A percentile compares a stretch with the other conserved stretches of the same genome.
Evolutionary conservation across 495 filamentous ascomycete species (phyloP).

Genomic region (Talaromyces nanjingensis): DNA sequence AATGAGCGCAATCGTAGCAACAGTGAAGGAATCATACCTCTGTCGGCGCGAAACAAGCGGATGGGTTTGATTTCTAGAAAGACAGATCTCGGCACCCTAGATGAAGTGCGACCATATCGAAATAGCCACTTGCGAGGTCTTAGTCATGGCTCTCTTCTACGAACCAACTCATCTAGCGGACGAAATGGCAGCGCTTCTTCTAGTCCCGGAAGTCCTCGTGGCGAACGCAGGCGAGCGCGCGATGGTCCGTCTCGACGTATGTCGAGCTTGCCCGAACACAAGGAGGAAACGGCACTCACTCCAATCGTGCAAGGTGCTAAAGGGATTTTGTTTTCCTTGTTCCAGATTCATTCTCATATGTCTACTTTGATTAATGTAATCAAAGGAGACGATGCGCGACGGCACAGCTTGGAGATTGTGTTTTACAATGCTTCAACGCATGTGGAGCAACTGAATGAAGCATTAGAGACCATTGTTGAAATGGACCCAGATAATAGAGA

Average conservation of each 20-base stretch:
- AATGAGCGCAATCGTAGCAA: conserved; percentile 86
- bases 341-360: conserved; percentile 71
- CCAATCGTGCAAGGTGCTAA: conserved; percentile 73
- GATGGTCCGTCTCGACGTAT: conserved; percentile 64
- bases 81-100: conserved; percentile 64
- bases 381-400: conserved; percentile 56
- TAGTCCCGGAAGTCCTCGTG: conserved; percentile 50
- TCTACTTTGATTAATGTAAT: conserved; percentile 65
- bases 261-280: conserved; percentile 77
- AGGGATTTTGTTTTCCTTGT: conserved; percentile 79
- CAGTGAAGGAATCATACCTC: conserved; percentile 72
- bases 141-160: conserved; percentile 72
- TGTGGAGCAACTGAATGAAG: conserved; percentile 66
- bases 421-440: conserved; percentile 71
- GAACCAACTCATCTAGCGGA: conserved; percentile 40
- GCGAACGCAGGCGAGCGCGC: conserved; percentile 42
- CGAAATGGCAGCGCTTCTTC: conserved; percentile 43
- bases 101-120: conserved; percentile 64
- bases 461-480: conserved; percentile 58
- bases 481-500: conserved; percentile 30
- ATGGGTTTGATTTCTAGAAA: conserved; percentile 80
- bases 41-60: conserved; percentile 56
- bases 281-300: conserved; percentile 50
- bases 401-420: conserved; percentile 68
- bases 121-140: conserved; percentile 77